Percentiles rank a stretch among this genome's conserved stretches.
phyloP scores from a whole-genome alignment of 2,329 filamentous ascomycete genomes.

The Leptographium lundbergii region DNA sequence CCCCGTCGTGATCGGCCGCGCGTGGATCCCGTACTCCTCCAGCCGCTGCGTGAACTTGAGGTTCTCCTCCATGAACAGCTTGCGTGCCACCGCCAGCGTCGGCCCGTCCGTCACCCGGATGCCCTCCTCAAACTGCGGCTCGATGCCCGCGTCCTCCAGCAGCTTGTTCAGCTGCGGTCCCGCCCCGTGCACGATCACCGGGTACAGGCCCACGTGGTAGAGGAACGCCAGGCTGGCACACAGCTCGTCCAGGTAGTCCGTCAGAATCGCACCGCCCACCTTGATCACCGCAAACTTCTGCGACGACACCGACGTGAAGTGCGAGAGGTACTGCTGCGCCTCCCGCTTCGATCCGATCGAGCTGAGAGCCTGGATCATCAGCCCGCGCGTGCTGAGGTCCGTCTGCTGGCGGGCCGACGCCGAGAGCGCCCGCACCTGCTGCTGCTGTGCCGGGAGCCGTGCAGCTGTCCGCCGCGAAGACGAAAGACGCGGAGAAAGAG shows the following conservation, averaged over 20 bases:
- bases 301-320: slow-evolving; percentile 92
- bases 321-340: slow-evolving; percentile 92
- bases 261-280: slow-evolving; percentile 91
- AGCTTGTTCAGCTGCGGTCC: slow-evolving; percentile 91
- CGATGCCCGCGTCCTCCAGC: slow-evolving; percentile 78
- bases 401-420: slow-evolving; percentile 20
- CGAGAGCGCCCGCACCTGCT: slow-evolving; percentile 20
- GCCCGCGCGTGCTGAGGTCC: slow-evolving; percentile 57
- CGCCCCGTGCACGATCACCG: slow-evolving; percentile 88
- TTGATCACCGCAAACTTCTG: slow-evolving; percentile 98
- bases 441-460: slow-evolving; percentile 1
- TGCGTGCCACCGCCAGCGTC: slow-evolving; percentile 79
- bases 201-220: slow-evolving; percentile 88
- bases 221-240: slow-evolving; percentile 83
- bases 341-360: slow-evolving; percentile 95
- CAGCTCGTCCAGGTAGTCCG: slow-evolving; percentile 83
- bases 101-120: slow-evolving; percentile 93
- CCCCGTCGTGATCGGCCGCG: slow-evolving; percentile 76
- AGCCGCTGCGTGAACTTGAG: slow-evolving; percentile 81
- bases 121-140: slow-evolving; percentile 92
- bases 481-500: background rate
- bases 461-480: background rate
- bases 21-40: slow-evolving; percentile 78
- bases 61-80: slow-evolving; percentile 92
- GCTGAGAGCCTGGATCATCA: slow-evolving; percentile 81